Percentiles rank a stretch among this genome's conserved stretches.
These are phyloP conservation scores for Picochlorum sp. DNA, from an alignment of 139 green algal genomes.

Conservation along the genomic window DNA sequence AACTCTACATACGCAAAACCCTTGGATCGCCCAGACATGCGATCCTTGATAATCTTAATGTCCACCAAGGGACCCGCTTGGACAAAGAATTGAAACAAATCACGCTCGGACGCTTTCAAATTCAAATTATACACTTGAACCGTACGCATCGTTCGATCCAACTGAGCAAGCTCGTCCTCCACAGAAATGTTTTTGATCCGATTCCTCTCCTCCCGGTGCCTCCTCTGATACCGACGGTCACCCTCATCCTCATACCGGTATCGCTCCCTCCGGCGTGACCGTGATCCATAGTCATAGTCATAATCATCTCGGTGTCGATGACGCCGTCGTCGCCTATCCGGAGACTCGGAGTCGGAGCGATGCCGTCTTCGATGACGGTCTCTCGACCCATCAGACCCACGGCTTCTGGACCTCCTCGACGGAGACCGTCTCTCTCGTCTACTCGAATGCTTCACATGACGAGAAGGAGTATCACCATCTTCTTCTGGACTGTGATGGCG, in stretches of 20 bases:
- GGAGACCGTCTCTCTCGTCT: no score
- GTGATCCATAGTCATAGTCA: neutral
- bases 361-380: neutral
- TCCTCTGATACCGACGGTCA: neutral
- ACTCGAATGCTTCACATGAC: no score
- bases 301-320: conserved; percentile 4
- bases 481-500: no score
- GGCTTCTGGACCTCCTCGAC: no score
- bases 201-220: neutral
- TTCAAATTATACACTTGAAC: conserved; percentile 84
- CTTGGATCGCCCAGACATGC: conserved; percentile 80
- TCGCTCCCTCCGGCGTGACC: no score
- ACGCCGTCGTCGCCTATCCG: no score
- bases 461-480: no score
- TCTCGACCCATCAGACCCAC: neutral
- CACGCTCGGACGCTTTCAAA: conserved; percentile 69
- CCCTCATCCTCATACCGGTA: neutral
- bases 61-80: conserved; percentile 64
- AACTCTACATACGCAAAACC: conserved; percentile 97
- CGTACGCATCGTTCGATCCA: conserved; percentile 80
- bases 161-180: conserved; percentile 55
- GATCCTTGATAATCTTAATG: conserved; percentile 90
- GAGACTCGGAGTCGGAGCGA: conserved; percentile 14
- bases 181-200: conserved; percentile 36
- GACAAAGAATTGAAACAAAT: conserved; percentile 83